phyloP scores from a whole-genome alignment of 129 eudicot species.

The Saussurea involucrata region DNA sequence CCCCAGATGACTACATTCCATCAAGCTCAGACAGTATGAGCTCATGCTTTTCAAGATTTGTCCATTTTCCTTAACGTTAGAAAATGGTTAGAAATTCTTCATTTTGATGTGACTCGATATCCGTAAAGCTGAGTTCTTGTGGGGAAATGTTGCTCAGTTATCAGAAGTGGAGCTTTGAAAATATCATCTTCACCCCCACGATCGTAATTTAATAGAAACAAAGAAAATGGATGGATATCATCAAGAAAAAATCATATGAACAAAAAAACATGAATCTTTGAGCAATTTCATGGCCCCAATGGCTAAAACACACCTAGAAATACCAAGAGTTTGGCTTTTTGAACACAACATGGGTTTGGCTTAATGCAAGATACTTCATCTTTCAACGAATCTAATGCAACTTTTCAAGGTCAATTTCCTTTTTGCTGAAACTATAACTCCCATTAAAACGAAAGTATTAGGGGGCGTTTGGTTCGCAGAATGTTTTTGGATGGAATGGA shows the following conservation, averaged over 20 bases:
- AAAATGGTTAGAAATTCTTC: conserved; percentile 54
- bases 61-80: conserved; percentile 45
- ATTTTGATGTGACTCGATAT: conserved; percentile 53
- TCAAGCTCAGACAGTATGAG: conserved; percentile 58
- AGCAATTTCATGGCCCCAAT: neutral
- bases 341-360: conserved; percentile 17
- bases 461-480: too few species aligned
- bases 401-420: conserved; percentile 18
- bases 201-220: conserved; percentile 51
- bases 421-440: conserved; percentile 19
- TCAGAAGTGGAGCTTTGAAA: conserved; percentile 73
- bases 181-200: conserved; percentile 91
- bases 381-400: conserved; percentile 6
- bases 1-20: conserved; percentile 46
- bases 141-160: conserved; percentile 59
- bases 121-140: conserved; percentile 52
- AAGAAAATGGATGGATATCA: neutral
- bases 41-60: conserved; percentile 62
- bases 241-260: neutral
- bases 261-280: neutral
- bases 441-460: neutral
- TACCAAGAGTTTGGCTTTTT: neutral
- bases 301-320: neutral
- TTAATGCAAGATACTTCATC: neutral
- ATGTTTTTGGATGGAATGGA: too few species aligned